Base-by-base conservation (phyloP, 1,139 yeast genomes). In the Yamadazyma mexicana region DNA sequence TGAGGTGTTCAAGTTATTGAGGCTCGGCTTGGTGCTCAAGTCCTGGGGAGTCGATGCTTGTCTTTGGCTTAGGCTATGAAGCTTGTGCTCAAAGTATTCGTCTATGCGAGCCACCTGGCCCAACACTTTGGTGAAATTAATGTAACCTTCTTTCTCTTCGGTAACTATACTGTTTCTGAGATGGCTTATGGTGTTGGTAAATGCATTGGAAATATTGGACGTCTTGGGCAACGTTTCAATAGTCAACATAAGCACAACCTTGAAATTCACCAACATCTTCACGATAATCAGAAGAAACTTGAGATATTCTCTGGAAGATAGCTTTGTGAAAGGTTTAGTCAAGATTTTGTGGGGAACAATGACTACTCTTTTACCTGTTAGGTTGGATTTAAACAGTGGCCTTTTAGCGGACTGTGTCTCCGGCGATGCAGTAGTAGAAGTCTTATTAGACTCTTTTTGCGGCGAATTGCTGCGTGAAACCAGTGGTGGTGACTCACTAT, bases 261-360 rank as follows among this genome's bases (percentile, higher is more conserved):
- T 62, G 47, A 69, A 73, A 44, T 70, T 70, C 18, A 62, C 55
- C 2, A 70, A 40, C 5, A 72, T 58, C 45, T 70, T 69, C 5
- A 66, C 74, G 2, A 72, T 53, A 0, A 68, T 50, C 46, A 64
- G 58, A 2, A 73, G 52, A 40, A 73, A 70, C 41, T 56, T 56
- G 31, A 69, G 50, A 40, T 66, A 70, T 42, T 73, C 78, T 36
- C 64, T 63, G 10, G 66, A 57, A 17, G 68, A 55, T 25, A 72
- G 55, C 42, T 66, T 66, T 26, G 64, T 60, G 40, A 73, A 65
- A 5, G 77, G 77, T 40, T 69, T 69, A 41, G 61, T 62, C 23
- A 73, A 56, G 5, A 73, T 67, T 40, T 66, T 64, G 44, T 73
- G 77, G 0, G 78, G 77, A 2, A 72, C 63, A 6, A 72, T 62